Evolutionary conservation across 331 rosid species (phyloP).

Genomic region (Cydonia oblonga): DNA sequence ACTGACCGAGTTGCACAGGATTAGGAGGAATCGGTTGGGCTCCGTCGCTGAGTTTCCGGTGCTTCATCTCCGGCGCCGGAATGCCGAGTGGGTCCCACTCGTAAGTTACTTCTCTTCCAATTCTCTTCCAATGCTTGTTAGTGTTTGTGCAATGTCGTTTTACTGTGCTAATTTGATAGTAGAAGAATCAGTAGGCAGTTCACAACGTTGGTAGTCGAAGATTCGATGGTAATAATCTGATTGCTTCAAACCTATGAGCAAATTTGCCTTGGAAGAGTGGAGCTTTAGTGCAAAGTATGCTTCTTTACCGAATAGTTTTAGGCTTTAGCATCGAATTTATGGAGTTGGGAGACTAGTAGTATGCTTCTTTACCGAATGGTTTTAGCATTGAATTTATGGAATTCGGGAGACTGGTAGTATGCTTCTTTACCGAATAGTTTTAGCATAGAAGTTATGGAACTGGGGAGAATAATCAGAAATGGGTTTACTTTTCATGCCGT

Average conservation of each 20-base stretch:
- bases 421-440: not conserved
- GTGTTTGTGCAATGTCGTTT: not conserved
- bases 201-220: not conserved
- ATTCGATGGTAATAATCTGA: not conserved
- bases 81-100: slow-evolving; percentile 69
- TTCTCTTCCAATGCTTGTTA: not conserved
- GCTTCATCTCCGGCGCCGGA: slow-evolving; percentile 82
- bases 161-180: not conserved
- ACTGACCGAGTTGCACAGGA: slow-evolving; percentile 77
- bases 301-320: not conserved
- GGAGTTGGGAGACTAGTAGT: not conserved
- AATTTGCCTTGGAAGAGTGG: not conserved
- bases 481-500: not conserved
- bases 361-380: not conserved
- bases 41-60: slow-evolving; percentile 79
- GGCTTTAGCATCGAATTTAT: not conserved
- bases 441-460: not conserved
- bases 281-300: not conserved
- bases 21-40: slow-evolving; percentile 62
- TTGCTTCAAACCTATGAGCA: not conserved
- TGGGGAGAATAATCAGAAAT: not conserved
- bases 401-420: not conserved
- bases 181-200: not conserved
- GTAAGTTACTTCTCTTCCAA: slow-evolving; percentile 40
- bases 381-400: not conserved